Evolutionary conservation across 2,329 filamentous ascomycete genomes (phyloP), one percentile per base, ranked within the genome.

Genomic region (Penicillium sp.): DNA sequence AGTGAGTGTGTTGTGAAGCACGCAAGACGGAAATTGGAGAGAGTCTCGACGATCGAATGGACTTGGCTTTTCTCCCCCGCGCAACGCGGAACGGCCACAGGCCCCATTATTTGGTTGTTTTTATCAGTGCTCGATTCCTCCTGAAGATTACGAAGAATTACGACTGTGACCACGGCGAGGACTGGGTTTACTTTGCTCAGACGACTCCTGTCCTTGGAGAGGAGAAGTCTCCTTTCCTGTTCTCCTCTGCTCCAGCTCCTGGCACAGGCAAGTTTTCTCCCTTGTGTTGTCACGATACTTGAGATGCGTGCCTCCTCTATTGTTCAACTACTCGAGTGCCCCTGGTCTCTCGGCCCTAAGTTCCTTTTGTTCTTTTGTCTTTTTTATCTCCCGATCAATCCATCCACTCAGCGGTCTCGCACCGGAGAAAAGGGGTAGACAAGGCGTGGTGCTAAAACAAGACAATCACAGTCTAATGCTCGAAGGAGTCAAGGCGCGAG

Each of bases 401-500:
- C 22, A 37, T n/a, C 36, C 54, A 24, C 24, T 46, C 27, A 37
- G 9, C 6, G 39, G 36, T 18, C 19, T 35, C 24, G 36, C 43
- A 46, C 37, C 37, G 39, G 43, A 51, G 50, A 60, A 58, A 60
- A 58, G 55, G 59, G 59, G 59, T 41, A 40, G 52, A 36, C 5
- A 54, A 52, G 51, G 52, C 47, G 55, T 54, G 55, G 46, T 54
- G 50, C 59, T 59, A 59, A 59, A 59, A 50, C 49, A 44, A 39
- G 56, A 49, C 46, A 56, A 61, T 54, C 56, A 56, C 59, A 56
- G 56, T 49, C 60, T 59, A 60, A 60, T 40, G 36, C 60, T 62
- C 51, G 52, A 62, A 62, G 52, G 51, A 61, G 58, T 53, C 52
- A 56, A 59, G 59, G 49, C 47, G 31, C 49, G 35, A 31, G 31